Conservation (phyloP, 2,329 filamentous ascomycete genomes). For the Malbranchea cinnamomea region DNA sequence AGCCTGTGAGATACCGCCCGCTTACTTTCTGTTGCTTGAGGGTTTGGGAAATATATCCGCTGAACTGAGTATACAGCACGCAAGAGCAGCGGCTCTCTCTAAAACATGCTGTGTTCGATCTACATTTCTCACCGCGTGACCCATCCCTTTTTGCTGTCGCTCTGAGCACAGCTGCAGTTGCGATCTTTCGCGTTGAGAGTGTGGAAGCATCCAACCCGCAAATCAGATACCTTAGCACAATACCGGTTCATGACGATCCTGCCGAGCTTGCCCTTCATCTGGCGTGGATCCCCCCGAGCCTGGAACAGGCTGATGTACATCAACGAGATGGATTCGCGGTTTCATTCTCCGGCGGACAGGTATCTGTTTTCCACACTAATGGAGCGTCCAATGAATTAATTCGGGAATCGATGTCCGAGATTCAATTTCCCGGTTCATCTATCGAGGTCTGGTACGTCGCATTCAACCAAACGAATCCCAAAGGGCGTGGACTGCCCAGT, state of each 20-base stretch:
- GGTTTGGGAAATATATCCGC: too few relatives aligned
- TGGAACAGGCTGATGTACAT: slow-evolving; percentile 12
- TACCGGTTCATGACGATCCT: slow-evolving; percentile 36
- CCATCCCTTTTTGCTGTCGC: slow-evolving; percentile 53
- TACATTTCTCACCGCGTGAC: slow-evolving; percentile 57
- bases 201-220: slow-evolving; percentile 8
- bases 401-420: slow-evolving; percentile 50
- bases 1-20: slow-evolving; percentile 16
- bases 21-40: slow-evolving; percentile 4
- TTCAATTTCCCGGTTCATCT: slow-evolving; percentile 42
- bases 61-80: slow-evolving; percentile 25
- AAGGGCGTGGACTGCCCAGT: slow-evolving; percentile 9
- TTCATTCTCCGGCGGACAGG: slow-evolving; percentile 54
- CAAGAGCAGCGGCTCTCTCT: slow-evolving; percentile 46
- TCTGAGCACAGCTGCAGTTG: slow-evolving; percentile 49
- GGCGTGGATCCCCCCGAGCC: slow-evolving; percentile 48
- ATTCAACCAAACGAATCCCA: neutral
- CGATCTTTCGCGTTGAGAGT: slow-evolving; percentile 21
- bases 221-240: slow-evolving; percentile 27
- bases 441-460: slow-evolving; percentile 29
- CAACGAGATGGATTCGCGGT: slow-evolving; percentile 43
- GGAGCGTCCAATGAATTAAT: slow-evolving; percentile 18
- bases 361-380: slow-evolving; percentile 40
- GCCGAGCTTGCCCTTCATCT: slow-evolving; percentile 56
- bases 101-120: slow-evolving; percentile 64